Conservation (phyloP, 352 stramenopile species). For the Pythium dissotocum region DNA sequence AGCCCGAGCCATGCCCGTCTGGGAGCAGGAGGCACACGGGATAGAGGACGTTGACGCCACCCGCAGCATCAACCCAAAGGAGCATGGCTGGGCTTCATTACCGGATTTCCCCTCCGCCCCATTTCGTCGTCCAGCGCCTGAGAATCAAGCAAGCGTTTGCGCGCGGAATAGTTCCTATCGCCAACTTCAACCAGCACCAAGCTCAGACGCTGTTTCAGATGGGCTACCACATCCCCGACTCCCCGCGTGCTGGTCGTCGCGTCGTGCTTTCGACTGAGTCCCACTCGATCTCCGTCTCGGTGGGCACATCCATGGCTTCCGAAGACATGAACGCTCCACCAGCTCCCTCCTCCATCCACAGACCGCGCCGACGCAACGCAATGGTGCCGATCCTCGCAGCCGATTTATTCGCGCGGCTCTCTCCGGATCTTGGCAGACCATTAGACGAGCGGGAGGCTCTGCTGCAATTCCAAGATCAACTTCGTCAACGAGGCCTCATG, state of each 20-base stretch:
- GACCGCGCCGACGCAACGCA: conserved; percentile 51
- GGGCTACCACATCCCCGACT: conserved; percentile 73
- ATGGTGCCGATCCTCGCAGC: conserved; percentile 51
- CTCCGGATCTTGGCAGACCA: conserved; percentile 40
- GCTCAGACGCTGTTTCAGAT: conserved; percentile 26
- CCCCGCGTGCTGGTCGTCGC: conserved; percentile 25
- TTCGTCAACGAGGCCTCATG: conserved; percentile 25
- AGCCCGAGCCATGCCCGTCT: neutral
- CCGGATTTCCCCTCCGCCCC: conserved; percentile 17
- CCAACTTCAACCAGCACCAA: neutral
- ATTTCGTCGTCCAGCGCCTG: conserved; percentile 13
- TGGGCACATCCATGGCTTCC: conserved; percentile 22
- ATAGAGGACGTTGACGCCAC: neutral
- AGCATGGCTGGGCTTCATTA: neutral
- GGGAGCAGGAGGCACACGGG: neutral
- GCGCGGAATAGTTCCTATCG: conserved; percentile 23
- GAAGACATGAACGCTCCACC: conserved; percentile 10
- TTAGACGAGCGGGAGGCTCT: conserved; percentile 36
- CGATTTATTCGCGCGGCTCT: conserved; percentile 45
- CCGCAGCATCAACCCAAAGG: too few species aligned
- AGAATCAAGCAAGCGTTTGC: neutral
- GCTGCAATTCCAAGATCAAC: conserved; percentile 35
- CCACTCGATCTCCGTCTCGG: conserved; percentile 12
- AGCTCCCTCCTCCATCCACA: conserved; percentile 15
- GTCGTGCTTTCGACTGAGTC: neutral